A percentile compares a stretch with the other conserved stretches of the same genome.
phyloP scores from a whole-genome alignment of 352 stramenopile species.

The Peronospora tabacina region DNA sequence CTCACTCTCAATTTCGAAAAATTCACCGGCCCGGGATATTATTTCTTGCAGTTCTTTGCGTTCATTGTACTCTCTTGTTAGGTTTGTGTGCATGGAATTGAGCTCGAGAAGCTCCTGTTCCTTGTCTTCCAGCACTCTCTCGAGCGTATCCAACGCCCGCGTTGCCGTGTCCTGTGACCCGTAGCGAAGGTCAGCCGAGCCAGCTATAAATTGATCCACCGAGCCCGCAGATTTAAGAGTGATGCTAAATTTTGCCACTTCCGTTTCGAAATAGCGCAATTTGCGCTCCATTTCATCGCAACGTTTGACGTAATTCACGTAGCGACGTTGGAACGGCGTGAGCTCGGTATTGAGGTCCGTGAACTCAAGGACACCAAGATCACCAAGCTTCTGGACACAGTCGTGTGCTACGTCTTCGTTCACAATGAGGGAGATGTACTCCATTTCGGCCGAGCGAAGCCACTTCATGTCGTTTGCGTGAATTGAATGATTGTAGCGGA shows the following conservation, averaged over 20 bases:
- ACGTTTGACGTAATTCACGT: slow-evolving; percentile 97
- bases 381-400: slow-evolving; percentile 94
- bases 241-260: slow-evolving; percentile 93
- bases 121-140: slow-evolving; percentile 94
- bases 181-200: slow-evolving; percentile 69
- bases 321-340: slow-evolving; percentile 97
- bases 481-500: no score
- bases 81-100: slow-evolving; percentile 96
- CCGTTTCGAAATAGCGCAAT: slow-evolving; percentile 92
- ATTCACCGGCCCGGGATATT: slow-evolving; percentile 65
- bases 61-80: slow-evolving; percentile 97
- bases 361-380: slow-evolving; percentile 95
- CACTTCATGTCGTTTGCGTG: no score
- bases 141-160: slow-evolving; percentile 90
- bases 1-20: slow-evolving; percentile 80
- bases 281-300: slow-evolving; percentile 99
- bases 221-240: slow-evolving; percentile 54
- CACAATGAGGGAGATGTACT: slow-evolving; percentile 98
- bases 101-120: slow-evolving; percentile 94
- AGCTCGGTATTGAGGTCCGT: slow-evolving; percentile 98
- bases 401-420: slow-evolving; percentile 96
- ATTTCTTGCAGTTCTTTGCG: slow-evolving; percentile 85
- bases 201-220: slow-evolving; percentile 70
- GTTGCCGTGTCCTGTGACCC: slow-evolving; percentile 72
- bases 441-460: slow-evolving; percentile 98